Conservation (phyloP, 2,329 filamentous ascomycete genomes). For the Colletotrichum spaethianum region DNA sequence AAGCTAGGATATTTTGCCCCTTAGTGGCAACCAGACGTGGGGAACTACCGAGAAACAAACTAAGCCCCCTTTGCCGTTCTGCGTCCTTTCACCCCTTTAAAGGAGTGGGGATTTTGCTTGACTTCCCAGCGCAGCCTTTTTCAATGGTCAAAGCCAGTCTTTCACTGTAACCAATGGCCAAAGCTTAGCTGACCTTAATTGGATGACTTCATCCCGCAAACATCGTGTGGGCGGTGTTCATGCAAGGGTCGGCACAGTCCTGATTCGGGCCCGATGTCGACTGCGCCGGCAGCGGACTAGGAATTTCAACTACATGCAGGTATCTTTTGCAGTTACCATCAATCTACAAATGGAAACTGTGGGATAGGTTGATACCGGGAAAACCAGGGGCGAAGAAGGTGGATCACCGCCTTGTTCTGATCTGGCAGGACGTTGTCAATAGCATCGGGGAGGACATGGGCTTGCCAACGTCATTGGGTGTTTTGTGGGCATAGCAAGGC, state of each 20-base stretch:
- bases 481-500: not conserved
- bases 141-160: not conserved
- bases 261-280: conserved; percentile 7
- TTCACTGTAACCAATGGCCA: not conserved
- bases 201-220: conserved; percentile 15
- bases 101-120: not conserved
- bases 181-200: conserved; percentile 20
- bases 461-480: not conserved
- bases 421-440: not conserved
- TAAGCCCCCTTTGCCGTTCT: not conserved
- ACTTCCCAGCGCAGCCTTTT: not conserved
- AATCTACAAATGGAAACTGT: not conserved
- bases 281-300: not conserved
- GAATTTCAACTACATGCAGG: not conserved
- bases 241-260: conserved; percentile 10
- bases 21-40: conserved; percentile 23
- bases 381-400: not conserved
- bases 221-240: conserved; percentile 15
- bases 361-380: not conserved
- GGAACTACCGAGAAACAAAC: conserved; percentile 12
- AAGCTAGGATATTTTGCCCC: not conserved
- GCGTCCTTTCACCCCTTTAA: not conserved
- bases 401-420: not conserved
- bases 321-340: not conserved
- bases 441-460: too few species aligned